Conservation (phyloP, 2,329 filamentous ascomycete genomes). For the Fusarium chlamydosporum region DNA sequence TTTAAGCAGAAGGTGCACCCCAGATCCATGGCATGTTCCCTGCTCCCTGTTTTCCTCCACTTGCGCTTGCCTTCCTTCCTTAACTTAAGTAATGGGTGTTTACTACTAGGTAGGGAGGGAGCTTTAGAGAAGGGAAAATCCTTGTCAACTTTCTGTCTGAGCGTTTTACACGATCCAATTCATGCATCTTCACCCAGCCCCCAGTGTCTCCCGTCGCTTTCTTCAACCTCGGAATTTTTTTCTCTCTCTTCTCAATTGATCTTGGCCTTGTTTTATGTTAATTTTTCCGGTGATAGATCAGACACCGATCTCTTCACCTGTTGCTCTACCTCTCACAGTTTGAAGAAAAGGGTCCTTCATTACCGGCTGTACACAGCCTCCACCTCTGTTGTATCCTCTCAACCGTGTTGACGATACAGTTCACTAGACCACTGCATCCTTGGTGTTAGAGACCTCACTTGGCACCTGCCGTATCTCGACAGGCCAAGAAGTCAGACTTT, state of each 20-base stretch:
- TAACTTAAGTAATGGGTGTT: conserved; percentile 17
- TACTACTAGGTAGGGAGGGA: conserved; percentile 15
- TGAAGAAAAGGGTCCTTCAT: conserved; percentile 4
- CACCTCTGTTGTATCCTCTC: not conserved
- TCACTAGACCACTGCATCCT: not conserved
- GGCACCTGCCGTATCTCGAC: conserved; percentile 7
- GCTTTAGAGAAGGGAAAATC: conserved; percentile 38
- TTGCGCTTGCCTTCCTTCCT: conserved; percentile 2
- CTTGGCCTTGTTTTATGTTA: conserved; percentile 9
- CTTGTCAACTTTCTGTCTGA: conserved; percentile 14
- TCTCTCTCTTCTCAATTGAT: not conserved
- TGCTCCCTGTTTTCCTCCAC: conserved; percentile 18
- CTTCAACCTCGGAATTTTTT: conserved; percentile 35
- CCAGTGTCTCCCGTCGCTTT: conserved; percentile 34
- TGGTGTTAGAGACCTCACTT: not conserved
- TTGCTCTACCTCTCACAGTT: conserved; percentile 18
- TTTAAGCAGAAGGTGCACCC: conserved; percentile 32
- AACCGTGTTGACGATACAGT: not conserved
- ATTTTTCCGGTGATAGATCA: conserved; percentile 7
- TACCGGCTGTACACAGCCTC: not conserved
- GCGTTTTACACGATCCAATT: conserved; percentile 22
- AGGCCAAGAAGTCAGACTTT: conserved; percentile 13
- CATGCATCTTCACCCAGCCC: conserved; percentile 26
- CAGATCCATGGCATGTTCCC: conserved; percentile 27
- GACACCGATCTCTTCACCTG: not conserved